Conservation (phyloP, 306 rosid species). For the Quercus rubra region DNA sequence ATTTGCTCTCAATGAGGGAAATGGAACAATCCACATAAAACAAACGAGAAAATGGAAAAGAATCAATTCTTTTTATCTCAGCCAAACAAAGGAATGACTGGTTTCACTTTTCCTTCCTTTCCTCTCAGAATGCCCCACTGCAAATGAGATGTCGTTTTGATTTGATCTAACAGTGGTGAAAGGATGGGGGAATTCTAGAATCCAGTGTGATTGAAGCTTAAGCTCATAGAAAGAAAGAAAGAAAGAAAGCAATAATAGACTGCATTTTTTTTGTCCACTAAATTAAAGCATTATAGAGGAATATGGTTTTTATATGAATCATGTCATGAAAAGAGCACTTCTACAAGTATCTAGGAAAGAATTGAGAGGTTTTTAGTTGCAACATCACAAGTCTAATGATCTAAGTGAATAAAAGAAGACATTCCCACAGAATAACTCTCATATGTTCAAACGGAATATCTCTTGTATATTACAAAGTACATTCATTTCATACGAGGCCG, state of each 20-base stretch:
- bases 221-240: neutral
- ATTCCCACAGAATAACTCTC: neutral
- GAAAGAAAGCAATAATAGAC: neutral
- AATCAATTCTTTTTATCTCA: too few species aligned
- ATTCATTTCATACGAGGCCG: slow-evolving; percentile 23
- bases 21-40: too few species aligned
- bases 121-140: too few species aligned
- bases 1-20: too few species aligned
- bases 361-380: neutral
- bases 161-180: neutral
- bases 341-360: neutral
- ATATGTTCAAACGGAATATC: slow-evolving; percentile 10
- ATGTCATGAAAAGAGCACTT: neutral
- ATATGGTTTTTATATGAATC: neutral
- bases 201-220: neutral
- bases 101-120: too few species aligned
- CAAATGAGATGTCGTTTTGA: neutral
- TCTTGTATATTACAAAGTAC: slow-evolving; percentile 16
- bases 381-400: neutral
- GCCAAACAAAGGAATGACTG: neutral
- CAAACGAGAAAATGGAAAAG: too few species aligned
- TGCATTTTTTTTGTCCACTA: neutral
- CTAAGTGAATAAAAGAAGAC: neutral
- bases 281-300: neutral
- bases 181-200: neutral